Conservation (phyloP, 2,329 filamentous ascomycete species). For the Dothideomycetes sp. region DNA sequence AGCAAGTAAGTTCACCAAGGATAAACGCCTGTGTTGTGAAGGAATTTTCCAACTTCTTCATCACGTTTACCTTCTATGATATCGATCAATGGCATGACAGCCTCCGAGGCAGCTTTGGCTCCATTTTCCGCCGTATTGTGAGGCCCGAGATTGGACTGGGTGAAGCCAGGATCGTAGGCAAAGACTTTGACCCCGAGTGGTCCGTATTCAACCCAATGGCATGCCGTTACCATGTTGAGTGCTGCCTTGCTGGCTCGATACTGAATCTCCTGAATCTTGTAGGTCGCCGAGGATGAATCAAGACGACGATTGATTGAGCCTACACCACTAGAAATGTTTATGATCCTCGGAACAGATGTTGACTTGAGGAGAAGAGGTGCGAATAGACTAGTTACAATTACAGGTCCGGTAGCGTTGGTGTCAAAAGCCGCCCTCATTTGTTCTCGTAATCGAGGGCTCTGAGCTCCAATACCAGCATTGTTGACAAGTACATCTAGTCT, state of each 20-base stretch:
- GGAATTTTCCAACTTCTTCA: constrained; percentile 20
- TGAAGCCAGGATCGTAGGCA: constrained; percentile 28
- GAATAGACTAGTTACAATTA: constrained; percentile 15
- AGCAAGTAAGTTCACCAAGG: too few species aligned
- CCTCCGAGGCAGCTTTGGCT: constrained; percentile 23
- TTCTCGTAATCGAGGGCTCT: constrained; percentile 15
- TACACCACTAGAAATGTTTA: constrained; percentile 25
- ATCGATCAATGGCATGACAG: constrained; percentile 23
- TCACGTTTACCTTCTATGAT: constrained; percentile 26
- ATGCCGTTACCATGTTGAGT: constrained; percentile 27
- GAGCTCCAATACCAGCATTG: constrained; percentile 23
- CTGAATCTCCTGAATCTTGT: constrained; percentile 17
- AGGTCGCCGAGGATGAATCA: constrained; percentile 16
- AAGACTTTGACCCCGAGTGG: constrained; percentile 25
- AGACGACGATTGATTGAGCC: constrained; percentile 23
- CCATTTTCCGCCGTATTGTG: constrained; percentile 25
- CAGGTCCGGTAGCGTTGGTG: constrained; percentile 17
- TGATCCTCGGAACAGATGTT: constrained; percentile 15
- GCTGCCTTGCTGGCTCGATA: constrained; percentile 29
- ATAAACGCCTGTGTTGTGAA: constrained; percentile 21
- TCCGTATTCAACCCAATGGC: constrained; percentile 17
- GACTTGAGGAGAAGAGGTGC: constrained; percentile 16
- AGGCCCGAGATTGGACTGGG: constrained; percentile 21
- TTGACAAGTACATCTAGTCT: constrained; percentile 28
- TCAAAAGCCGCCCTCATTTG: constrained; percentile 17